These are phyloP conservation scores for Calcarisporium arbuscula DNA, from an alignment of 2,329 filamentous ascomycete species.

Conservation along the genomic window DNA sequence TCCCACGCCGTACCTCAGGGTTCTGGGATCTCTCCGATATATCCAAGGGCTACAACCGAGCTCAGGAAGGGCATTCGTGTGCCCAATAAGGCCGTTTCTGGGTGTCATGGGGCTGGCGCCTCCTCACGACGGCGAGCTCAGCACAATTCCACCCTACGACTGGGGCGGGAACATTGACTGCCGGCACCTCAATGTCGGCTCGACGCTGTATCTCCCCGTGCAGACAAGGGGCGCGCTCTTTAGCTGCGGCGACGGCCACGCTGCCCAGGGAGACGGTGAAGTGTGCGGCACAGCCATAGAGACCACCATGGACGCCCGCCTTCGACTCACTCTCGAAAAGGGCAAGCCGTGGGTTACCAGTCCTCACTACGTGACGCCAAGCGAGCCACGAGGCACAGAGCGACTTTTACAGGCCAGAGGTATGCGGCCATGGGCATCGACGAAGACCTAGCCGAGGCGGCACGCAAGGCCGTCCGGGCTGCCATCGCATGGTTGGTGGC, in stretches of 20 bases:
- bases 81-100: conserved; percentile 43
- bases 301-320: conserved; percentile 41
- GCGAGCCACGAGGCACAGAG: conserved; percentile 11
- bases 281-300: conserved; percentile 52
- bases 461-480: conserved; percentile 39
- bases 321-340: conserved; percentile 43
- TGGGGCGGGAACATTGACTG: conserved; percentile 52
- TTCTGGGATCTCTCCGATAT: conserved; percentile 35
- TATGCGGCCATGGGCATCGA: conserved; percentile 43
- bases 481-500: conserved; percentile 41
- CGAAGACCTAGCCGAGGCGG: conserved; percentile 39
- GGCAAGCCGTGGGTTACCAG: conserved; percentile 37
- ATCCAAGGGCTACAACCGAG: conserved; percentile 22
- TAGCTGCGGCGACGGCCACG: conserved; percentile 48
- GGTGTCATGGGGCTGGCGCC: conserved; percentile 47
- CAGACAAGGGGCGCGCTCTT: conserved; percentile 43
- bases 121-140: conserved; percentile 34
- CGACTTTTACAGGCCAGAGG: conserved; percentile 23
- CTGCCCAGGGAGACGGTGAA: conserved; percentile 48
- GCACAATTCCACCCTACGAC: conserved; percentile 39
- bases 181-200: conserved; percentile 39
- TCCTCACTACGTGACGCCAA: conserved; percentile 39
- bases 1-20: conserved; percentile 34
- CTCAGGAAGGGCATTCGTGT: conserved; percentile 43
- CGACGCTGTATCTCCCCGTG: conserved; percentile 42